phyloP scores from a whole-genome alignment of 2,329 filamentous ascomycete genomes.

The Allantophomopsis lycopodina region DNA sequence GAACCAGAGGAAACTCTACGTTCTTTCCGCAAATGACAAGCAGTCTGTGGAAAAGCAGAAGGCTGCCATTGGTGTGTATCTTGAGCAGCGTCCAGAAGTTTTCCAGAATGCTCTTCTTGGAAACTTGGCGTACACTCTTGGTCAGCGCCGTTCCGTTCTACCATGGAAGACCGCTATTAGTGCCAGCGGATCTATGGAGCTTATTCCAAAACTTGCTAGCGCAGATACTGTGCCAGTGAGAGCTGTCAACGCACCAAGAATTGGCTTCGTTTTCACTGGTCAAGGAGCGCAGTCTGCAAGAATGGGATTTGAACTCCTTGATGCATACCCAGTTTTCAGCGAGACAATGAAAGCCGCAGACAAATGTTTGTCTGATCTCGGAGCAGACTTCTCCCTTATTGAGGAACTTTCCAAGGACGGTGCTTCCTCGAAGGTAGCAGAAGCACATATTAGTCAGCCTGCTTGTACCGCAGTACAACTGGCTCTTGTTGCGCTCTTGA shows the following conservation, averaged over 20 bases:
- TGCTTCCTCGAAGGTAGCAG: slow-evolving; percentile 18
- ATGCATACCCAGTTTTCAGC: slow-evolving; percentile 21
- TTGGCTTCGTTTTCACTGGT: slow-evolving; percentile 15
- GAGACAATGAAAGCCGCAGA: slow-evolving; percentile 19
- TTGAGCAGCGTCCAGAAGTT: slow-evolving; percentile 12
- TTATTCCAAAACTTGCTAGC: slow-evolving; percentile 25
- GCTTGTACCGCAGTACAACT: slow-evolving; percentile 33
- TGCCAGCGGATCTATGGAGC: slow-evolving; percentile 10
- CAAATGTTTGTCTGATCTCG: slow-evolving; percentile 20
- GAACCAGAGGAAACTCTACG: slow-evolving; percentile 13
- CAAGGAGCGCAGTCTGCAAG: slow-evolving; percentile 11
- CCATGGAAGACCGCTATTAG: slow-evolving; percentile 10
- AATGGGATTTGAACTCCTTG: slow-evolving; percentile 15
- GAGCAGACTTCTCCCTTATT: slow-evolving; percentile 13
- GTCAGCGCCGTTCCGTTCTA: slow-evolving; percentile 11
- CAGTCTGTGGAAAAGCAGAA: slow-evolving; percentile 6
- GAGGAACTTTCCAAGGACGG: slow-evolving; percentile 21
- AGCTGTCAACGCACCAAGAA: slow-evolving; percentile 6
- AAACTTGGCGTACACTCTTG: slow-evolving; percentile 14
- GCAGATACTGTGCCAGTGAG: slow-evolving; percentile 9
- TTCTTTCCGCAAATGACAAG: slow-evolving; percentile 12
- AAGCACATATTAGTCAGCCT: slow-evolving; percentile 29
- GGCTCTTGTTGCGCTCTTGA: slow-evolving; percentile 26
- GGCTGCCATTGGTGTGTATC: slow-evolving; percentile 7
- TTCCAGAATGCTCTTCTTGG: slow-evolving; percentile 7